Base-by-base conservation (phyloP, 139 green algal genomes). In the Chlorella ohadii region DNA sequence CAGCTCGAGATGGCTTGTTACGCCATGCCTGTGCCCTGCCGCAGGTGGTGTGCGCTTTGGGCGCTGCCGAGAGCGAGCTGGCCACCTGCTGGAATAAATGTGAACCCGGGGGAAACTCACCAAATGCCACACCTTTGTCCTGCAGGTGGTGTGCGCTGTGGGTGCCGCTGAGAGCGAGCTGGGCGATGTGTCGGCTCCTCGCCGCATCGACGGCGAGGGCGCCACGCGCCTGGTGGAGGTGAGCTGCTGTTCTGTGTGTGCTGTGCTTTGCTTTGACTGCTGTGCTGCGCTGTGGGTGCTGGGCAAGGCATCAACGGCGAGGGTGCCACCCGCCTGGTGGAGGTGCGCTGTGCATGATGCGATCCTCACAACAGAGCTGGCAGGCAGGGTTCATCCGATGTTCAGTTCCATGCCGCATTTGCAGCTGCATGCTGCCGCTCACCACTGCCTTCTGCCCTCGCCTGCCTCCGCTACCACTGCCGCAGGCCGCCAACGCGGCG, bases 11-110 rank as follows among this genome's bases (percentile, higher is more conserved):
- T n/a, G n/a, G n/a, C n/a, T n/a, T n/a, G n/a, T n/a, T n/a, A 27
- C 31, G 17, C 34, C 34, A n/a, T 11, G 63, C 27, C 63, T 68
- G 28, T 68, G 63, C 63, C 63, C 4, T 23, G 33, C n/a, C n/a
- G n/a, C 82, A 95, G 87, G 91, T 98, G 28, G 91, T 98, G 59
- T 95, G 92, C 86, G 85, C 89, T 38, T 91, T 98, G 20, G 95
- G 95, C 13, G 95, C 95, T 0, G 76, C 92, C 16, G 95, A 98
- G 83, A 84, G 83, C 16, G 83, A 94, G 51, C 78, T 88, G 19
- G 81, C n/a, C n/a, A n/a, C n/a, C n/a, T n/a, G n/a, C n/a, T n/a
- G n/a, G n/a, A n/a, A n/a, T n/a, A n/a, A n/a, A n/a, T n/a, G n/a
- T n/a, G n/a, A n/a, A n/a, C n/a, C n/a, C n/a, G n/a, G n/a, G n/a